These are phyloP conservation scores for Aureobasidium sp. DNA, from an alignment of 2,329 filamentous ascomycete genomes.

Conservation along the genomic window DNA sequence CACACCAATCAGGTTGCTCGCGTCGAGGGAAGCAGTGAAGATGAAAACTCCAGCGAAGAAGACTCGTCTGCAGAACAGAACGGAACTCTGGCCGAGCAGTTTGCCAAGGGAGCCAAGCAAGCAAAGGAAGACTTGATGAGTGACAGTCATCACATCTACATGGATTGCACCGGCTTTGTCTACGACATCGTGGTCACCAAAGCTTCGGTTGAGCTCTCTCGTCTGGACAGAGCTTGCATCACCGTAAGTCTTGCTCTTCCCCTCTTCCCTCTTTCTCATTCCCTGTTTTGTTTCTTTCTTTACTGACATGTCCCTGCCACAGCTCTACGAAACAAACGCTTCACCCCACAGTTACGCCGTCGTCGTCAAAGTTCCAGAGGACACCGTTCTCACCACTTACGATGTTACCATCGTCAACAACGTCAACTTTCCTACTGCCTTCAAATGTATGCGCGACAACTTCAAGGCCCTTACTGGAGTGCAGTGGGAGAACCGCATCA, in stretches of 20 bases:
- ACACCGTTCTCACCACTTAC: conserved; percentile 14
- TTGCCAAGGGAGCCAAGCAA: conserved; percentile 23
- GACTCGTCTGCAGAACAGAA: not conserved
- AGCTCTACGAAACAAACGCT: conserved; percentile 63
- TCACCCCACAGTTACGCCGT: conserved; percentile 56
- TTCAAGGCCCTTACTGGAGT: conserved; percentile 36
- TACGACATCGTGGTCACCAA: conserved; percentile 59
- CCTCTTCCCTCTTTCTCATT: not conserved
- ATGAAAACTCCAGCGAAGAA: not conserved
- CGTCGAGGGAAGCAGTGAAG: not conserved
- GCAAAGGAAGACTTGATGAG: conserved; percentile 25
- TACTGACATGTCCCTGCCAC: conserved; percentile 19
- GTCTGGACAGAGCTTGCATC: conserved; percentile 53
- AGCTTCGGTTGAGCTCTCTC: conserved; percentile 39
- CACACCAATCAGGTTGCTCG: conserved; percentile 7
- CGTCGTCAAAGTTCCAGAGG: conserved; percentile 32
- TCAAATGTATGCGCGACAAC: conserved; percentile 31
- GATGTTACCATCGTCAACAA: not conserved
- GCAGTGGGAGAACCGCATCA: conserved; percentile 36
- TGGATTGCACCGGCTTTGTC: conserved; percentile 54
- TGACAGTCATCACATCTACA: conserved; percentile 58
- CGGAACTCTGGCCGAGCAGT: conserved; percentile 17
- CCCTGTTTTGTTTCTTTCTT: not conserved
- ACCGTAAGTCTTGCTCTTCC: conserved; percentile 42
- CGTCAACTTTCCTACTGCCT: conserved; percentile 29